These are phyloP conservation scores for Cercospora sp. DNA, from an alignment of 2,329 filamentous ascomycete species.

Conservation along the genomic window DNA sequence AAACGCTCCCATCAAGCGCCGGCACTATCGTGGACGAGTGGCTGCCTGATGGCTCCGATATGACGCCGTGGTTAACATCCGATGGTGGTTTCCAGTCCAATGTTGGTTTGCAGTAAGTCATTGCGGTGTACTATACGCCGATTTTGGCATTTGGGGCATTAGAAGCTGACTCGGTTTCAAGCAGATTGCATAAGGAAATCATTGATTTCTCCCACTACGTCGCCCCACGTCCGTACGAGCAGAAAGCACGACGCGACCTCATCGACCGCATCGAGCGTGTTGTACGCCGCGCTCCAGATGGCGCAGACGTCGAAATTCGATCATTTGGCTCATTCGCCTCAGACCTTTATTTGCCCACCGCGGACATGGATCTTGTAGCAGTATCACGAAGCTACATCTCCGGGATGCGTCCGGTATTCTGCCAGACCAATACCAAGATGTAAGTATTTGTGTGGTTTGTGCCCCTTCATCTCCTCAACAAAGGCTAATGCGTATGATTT, in stretches of 20 bases:
- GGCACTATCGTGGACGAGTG: slow-evolving; percentile 48
- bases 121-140: background rate
- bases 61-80: slow-evolving; percentile 62
- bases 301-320: slow-evolving; percentile 58
- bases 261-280: slow-evolving; percentile 65
- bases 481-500: background rate
- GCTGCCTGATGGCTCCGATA: slow-evolving; percentile 41
- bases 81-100: slow-evolving; percentile 48
- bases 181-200: slow-evolving; percentile 80
- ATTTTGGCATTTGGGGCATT: background rate
- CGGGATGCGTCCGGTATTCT: slow-evolving; percentile 53
- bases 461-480: background rate
- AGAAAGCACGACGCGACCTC: slow-evolving; percentile 70
- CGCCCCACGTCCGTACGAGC: slow-evolving; percentile 73
- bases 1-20: slow-evolving; percentile 25
- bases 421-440: slow-evolving; percentile 56
- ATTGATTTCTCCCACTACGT: slow-evolving; percentile 86
- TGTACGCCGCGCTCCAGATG: slow-evolving; percentile 49
- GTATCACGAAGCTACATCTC: slow-evolving; percentile 62
- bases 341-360: slow-evolving; percentile 68
- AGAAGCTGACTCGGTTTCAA: slow-evolving; percentile 18
- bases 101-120: slow-evolving; percentile 31
- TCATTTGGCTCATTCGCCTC: slow-evolving; percentile 96
- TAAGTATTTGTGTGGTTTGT: background rate
- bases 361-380: slow-evolving; percentile 92